Evolutionary conservation across 2,329 filamentous ascomycete genomes (phyloP), one percentile per base, ranked within the genome.

Genomic region (Madurella fahalii): DNA sequence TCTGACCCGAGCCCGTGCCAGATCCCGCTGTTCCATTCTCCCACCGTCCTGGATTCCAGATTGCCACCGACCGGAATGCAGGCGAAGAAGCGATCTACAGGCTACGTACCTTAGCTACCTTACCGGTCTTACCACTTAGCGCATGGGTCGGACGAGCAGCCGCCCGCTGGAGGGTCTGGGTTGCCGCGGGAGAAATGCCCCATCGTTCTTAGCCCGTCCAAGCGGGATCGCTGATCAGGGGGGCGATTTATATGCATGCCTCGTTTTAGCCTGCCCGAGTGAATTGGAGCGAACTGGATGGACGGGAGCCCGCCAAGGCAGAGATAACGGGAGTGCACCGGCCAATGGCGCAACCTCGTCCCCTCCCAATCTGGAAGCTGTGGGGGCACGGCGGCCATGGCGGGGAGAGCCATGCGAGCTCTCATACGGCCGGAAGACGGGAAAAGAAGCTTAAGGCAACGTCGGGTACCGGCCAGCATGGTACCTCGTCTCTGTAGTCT

Each of bases 291-390:
- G 9, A 41, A 11, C 25, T 25, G 37, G 17, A 11, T 13, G 4
- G 30, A 16, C 31, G 12, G 15, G 12, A 12, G 2, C 30, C 18
- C 20, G 40, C 48, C 43, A 42, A 53, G 40, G 37, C 39, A 15
- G 7, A 16, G 40, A 49, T 20, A 50, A 45, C 40, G 34, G 15
- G 15, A 20, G 9, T 17, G 30, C 12, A 17, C 8, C 37, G 44
- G 37, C 51, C 51, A 53, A 53, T 53, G 39, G 45, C 16, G 16
- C n/a, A 30, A 39, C 45, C 40, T 9, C 9, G 31, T 34, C 34
- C n/a, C 8, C 9, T 40, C 50, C 51, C 37, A 40, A 53, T 48
- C 20, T 12, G 51, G 51, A 30, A 48, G 39, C 30, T 43, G 37
- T 25, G 42, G 18, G 37, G 31, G 34, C 16, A 13, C 20, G 25